Evolutionary conservation across 768 basidiomycete species (phyloP).

Genomic region (Leccinum longicurvipes): DNA sequence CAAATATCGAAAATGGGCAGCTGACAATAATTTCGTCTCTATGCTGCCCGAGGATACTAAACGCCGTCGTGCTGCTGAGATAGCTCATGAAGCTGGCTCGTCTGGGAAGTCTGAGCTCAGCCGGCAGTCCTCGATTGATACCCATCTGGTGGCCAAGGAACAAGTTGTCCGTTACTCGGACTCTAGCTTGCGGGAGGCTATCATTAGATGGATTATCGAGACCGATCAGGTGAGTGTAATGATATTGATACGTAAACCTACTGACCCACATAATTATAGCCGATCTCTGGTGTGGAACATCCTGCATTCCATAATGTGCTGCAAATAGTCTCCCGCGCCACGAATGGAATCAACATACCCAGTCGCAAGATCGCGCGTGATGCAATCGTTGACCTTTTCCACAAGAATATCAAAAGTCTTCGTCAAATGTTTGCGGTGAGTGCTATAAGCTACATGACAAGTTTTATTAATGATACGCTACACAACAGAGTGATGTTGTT

Average conservation of each 20-base stretch:
- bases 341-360: not conserved
- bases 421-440: not conserved
- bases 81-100: not conserved
- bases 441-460: not conserved
- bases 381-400: not conserved
- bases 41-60: not conserved
- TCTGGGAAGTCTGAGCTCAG: not conserved
- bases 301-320: not conserved
- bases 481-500: not conserved
- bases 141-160: not conserved
- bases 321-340: not conserved
- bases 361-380: not conserved
- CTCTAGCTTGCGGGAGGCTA: not conserved
- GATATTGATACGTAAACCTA: not conserved
- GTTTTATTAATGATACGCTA: not conserved
- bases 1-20: not conserved
- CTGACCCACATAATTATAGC: not conserved
- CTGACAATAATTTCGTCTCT: not conserved
- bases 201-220: not conserved
- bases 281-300: not conserved
- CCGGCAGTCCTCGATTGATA: not conserved
- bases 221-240: not conserved
- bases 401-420: not conserved
- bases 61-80: no score
- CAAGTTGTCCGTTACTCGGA: not conserved